phyloP scores from a whole-genome alignment of 2,329 filamentous ascomycete species.

The Cadophora gregata region DNA sequence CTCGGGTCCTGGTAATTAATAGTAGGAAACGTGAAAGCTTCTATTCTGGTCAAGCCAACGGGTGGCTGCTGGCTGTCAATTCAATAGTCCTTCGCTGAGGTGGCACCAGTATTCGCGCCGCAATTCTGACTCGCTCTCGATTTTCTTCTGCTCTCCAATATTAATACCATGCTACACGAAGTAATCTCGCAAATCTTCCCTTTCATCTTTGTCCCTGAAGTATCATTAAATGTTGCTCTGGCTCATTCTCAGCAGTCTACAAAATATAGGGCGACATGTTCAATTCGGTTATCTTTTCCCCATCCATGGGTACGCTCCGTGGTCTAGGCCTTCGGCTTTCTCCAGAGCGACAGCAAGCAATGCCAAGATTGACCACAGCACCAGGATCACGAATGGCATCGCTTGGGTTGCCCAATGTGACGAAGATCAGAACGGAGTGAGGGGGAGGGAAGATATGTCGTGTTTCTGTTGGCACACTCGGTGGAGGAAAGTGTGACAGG shows the following conservation, averaged over 20 bases:
- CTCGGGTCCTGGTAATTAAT: constrained; percentile 8
- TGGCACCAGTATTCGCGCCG: neutral
- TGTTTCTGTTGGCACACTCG: constrained; percentile 7
- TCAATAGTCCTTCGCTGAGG: constrained; percentile 5
- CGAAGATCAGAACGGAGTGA: constrained; percentile 7
- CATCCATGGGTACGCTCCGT: constrained; percentile 6
- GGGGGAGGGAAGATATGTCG: constrained; percentile 1
- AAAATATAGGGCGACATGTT: constrained; percentile 8
- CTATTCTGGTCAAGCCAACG: constrained; percentile 10
- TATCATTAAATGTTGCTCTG: neutral
- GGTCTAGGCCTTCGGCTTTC: neutral
- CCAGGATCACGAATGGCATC: neutral
- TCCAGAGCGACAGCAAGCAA: constrained; percentile 12
- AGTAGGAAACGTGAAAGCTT: constrained; percentile 9
- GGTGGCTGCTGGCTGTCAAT: constrained; percentile 14
- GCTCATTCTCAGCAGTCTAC: neutral
- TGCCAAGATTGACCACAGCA: neutral
- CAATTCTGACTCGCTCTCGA: neutral
- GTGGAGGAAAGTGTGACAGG: constrained; percentile 2
- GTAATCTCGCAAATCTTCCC: neutral
- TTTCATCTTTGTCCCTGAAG: neutral
- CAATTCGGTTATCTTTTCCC: constrained; percentile 17
- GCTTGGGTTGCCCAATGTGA: constrained; percentile 15
- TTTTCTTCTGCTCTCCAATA: neutral
- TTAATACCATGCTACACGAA: neutral